Percentiles rank a stretch among this genome's conserved stretches.
Evolutionary conservation across 345 rosid genomes (phyloP).

Genomic region (Eucalyptus dawsonii): DNA sequence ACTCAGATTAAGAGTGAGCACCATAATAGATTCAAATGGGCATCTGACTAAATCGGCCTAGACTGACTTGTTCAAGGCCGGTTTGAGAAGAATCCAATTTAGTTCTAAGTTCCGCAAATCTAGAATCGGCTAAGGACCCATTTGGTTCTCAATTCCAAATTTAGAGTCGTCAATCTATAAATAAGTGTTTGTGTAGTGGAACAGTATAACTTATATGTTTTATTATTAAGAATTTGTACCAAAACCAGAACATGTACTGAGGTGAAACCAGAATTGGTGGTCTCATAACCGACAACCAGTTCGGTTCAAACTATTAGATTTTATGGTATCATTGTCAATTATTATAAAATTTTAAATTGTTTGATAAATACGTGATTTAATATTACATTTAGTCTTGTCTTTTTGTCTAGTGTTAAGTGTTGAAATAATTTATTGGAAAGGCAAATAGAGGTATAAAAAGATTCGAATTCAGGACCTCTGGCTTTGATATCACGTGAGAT

Average conservation of each 20-base stretch:
- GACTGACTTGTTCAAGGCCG: neutral
- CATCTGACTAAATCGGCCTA: neutral
- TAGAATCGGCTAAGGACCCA: neutral
- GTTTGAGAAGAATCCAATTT: neutral
- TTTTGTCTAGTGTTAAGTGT: too few relatives aligned
- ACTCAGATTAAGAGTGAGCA: neutral
- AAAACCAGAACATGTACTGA: neutral
- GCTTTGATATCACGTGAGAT: too few relatives aligned
- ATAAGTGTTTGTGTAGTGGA: neutral
- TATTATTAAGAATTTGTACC: neutral
- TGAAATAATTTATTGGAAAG: too few relatives aligned
- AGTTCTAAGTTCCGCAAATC: neutral
- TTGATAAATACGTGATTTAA: too few relatives aligned
- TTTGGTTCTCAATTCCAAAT: neutral
- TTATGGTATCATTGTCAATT: too few relatives aligned
- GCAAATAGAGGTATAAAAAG: too few relatives aligned
- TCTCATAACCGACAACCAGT: neutral
- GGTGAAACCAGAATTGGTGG: neutral
- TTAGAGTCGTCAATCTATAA: neutral
- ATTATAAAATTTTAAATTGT: too few relatives aligned
- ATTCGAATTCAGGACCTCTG: too few relatives aligned
- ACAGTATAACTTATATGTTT: neutral
- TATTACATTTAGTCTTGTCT: too few relatives aligned
- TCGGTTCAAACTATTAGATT: neutral
- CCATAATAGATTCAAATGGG: accelerated